phyloP scores from a whole-genome alignment of 2,329 filamentous ascomycete species.

The Grosmannia clavigera region DNA sequence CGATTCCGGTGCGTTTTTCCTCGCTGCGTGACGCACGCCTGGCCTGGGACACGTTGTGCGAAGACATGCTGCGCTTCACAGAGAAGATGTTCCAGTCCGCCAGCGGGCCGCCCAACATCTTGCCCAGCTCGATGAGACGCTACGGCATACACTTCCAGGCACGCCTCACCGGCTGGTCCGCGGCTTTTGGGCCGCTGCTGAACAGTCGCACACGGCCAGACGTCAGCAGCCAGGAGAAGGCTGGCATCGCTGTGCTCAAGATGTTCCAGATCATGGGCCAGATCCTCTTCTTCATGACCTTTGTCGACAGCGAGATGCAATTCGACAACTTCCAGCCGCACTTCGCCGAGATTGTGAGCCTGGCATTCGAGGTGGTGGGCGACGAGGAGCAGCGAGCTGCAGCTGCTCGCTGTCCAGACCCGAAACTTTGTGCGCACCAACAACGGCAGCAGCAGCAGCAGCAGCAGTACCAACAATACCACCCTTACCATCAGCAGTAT shows the following conservation, averaged over 20 bases:
- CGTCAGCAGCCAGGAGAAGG: constrained; percentile 42
- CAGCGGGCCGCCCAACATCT: constrained; percentile 37
- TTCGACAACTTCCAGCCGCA: constrained; percentile 42
- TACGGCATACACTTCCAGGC: constrained; percentile 35
- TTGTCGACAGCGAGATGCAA: constrained; percentile 43
- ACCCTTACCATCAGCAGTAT: not conserved
- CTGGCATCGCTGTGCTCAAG: constrained; percentile 47
- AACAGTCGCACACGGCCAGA: constrained; percentile 33
- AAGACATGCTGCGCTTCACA: constrained; percentile 45
- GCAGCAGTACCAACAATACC: not conserved
- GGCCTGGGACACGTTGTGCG: constrained; percentile 43
- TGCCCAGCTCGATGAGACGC: constrained; percentile 34
- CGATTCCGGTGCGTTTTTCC: constrained; percentile 33
- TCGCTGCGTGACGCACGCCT: constrained; percentile 41
- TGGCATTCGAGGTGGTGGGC: constrained; percentile 47
- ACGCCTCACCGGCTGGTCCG: constrained; percentile 40
- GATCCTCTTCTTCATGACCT: constrained; percentile 48
- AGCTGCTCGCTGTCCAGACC: constrained; percentile 31
- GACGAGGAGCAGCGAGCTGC: constrained; percentile 42
- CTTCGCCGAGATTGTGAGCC: constrained; percentile 42
- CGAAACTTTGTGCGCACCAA: constrained; percentile 24
- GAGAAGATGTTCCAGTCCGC: constrained; percentile 38
- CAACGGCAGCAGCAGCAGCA: not conserved
- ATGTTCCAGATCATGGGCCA: constrained; percentile 48
- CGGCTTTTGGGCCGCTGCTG: constrained; percentile 44